phyloP scores from a whole-genome alignment of 2,329 filamentous ascomycete species.

The Fusarium mexicanum region DNA sequence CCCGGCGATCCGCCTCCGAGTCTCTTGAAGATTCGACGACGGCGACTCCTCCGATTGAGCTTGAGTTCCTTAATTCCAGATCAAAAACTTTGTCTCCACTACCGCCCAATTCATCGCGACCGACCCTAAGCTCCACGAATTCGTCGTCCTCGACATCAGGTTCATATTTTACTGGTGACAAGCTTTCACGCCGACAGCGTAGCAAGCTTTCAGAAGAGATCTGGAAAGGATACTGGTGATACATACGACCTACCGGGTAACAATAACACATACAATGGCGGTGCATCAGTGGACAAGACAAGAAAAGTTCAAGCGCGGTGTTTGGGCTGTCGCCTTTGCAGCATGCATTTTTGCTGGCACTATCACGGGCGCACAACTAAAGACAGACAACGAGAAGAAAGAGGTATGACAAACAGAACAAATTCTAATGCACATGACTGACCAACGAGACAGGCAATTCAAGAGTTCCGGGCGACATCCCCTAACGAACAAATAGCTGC shows the following conservation, averaged over 20 bases:
- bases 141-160: slow-evolving; percentile 3
- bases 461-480: slow-evolving; percentile 52
- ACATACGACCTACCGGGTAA: not conserved
- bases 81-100: not conserved
- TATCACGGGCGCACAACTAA: slow-evolving; percentile 60
- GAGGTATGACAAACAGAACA: slow-evolving; percentile 46
- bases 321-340: slow-evolving; percentile 56
- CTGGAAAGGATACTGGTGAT: slow-evolving; percentile 45
- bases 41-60: slow-evolving; percentile 18
- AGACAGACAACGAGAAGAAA: slow-evolving; percentile 58
- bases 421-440: not conserved
- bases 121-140: not conserved
- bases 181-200: slow-evolving; percentile 33
- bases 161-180: not conserved
- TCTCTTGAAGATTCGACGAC: slow-evolving; percentile 1
- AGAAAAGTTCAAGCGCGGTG: slow-evolving; percentile 48
- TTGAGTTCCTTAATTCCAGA: not conserved
- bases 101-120: not conserved
- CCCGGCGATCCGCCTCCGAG: slow-evolving; percentile 28
- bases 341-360: slow-evolving; percentile 59
- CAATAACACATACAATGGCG: slow-evolving; percentile 17
- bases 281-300: slow-evolving; percentile 43
- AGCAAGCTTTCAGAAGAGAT: slow-evolving; percentile 36
- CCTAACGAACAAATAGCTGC: slow-evolving; percentile 56
- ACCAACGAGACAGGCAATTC: slow-evolving; percentile 43